phyloP scores from a whole-genome alignment of 805 yeast genomes.

The Clavispora vitiphila region DNA sequence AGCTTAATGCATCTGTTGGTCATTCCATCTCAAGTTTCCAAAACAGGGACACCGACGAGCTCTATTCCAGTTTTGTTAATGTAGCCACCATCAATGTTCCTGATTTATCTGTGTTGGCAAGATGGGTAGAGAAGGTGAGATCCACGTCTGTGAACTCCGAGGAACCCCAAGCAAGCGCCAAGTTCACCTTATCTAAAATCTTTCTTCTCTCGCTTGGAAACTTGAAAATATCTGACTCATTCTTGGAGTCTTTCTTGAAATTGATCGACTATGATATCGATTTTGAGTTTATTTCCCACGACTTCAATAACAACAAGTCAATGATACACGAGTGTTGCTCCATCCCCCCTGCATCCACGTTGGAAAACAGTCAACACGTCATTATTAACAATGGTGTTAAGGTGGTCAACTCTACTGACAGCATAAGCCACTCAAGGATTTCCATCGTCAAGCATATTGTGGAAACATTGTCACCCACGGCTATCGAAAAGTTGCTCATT shows the following conservation, averaged over 20 bases:
- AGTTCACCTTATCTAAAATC: slow-evolving; percentile 53
- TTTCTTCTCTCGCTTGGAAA: slow-evolving; percentile 66
- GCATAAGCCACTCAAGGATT: slow-evolving; percentile 32
- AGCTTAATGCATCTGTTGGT: slow-evolving; percentile 7
- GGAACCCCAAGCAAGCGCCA: slow-evolving; percentile 8
- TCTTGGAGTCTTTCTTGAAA: slow-evolving; percentile 47
- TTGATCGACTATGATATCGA: slow-evolving; percentile 47
- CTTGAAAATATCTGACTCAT: slow-evolving; percentile 59
- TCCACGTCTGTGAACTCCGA: slow-evolving; percentile 15
- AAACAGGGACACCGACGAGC: slow-evolving; percentile 57
- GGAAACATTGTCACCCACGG: slow-evolving; percentile 15
- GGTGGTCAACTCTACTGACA: slow-evolving; percentile 32
- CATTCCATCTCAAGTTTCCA: slow-evolving; percentile 19
- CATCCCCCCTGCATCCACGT: slow-evolving; percentile 31
- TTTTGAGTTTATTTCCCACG: slow-evolving; percentile 61
- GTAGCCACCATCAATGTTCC: slow-evolving; percentile 42
- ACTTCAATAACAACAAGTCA: slow-evolving; percentile 49
- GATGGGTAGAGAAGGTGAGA: slow-evolving; percentile 38
- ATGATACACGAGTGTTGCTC: slow-evolving; percentile 67
- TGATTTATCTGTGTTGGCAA: slow-evolving; percentile 28
- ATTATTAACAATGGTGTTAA: slow-evolving; percentile 41
- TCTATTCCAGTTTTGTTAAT: slow-evolving; percentile 64
- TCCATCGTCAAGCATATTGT: slow-evolving; percentile 34
- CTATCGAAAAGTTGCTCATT: slow-evolving; percentile 20
- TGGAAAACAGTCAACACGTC: slow-evolving; percentile 30